Conservation (phyloP, 2,329 filamentous ascomycete genomes). For the Alternaria arborescens region DNA sequence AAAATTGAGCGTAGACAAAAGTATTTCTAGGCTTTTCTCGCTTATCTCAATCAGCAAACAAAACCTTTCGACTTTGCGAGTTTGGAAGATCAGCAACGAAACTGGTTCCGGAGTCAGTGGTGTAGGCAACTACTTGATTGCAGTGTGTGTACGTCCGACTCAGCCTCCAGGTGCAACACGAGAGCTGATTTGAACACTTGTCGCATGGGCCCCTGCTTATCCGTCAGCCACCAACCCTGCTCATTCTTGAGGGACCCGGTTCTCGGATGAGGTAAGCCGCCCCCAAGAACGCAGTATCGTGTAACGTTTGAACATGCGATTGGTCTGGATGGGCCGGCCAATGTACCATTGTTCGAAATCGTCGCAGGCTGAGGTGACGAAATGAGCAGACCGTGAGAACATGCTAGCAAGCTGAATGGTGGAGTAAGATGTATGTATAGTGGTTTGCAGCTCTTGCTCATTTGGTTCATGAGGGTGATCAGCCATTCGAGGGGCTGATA, state of each 20-base stretch:
- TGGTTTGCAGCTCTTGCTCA: not conserved
- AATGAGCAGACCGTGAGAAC: not conserved
- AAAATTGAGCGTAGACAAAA: no score
- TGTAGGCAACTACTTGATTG: not conserved
- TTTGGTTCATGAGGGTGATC: not conserved
- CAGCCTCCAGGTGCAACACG: slow-evolving; percentile 3
- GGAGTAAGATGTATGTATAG: not conserved
- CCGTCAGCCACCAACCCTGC: slow-evolving; percentile 5
- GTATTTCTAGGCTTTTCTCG: not conserved
- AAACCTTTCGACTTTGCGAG: not conserved
- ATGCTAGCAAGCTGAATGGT: not conserved
- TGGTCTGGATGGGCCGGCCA: not conserved
- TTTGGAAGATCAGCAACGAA: not conserved
- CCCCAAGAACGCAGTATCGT: not conserved
- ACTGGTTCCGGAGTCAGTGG: not conserved
- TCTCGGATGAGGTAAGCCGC: slow-evolving; percentile 12
- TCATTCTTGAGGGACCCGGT: not conserved
- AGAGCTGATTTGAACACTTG: not conserved
- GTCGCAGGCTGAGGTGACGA: not conserved
- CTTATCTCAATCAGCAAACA: not conserved
- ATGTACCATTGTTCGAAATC: not conserved
- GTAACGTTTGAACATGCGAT: not conserved
- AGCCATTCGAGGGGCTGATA: not conserved
- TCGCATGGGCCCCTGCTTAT: slow-evolving; percentile 8
- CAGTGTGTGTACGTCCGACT: not conserved